Conservation (phyloP, 495 filamentous ascomycete species). For the Rhizodiscina lignyota region DNA sequence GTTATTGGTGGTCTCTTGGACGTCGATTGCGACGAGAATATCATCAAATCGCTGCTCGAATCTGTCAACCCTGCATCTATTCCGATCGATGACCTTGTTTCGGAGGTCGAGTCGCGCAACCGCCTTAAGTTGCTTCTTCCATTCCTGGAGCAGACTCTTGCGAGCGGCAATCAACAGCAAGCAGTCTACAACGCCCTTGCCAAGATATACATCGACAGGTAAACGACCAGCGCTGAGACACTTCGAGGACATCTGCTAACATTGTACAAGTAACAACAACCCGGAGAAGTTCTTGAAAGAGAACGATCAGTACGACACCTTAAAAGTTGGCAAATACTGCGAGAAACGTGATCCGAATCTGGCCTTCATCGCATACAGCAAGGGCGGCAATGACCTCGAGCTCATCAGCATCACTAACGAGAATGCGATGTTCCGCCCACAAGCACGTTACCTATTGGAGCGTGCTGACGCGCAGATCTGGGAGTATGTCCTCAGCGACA, state of each 20-base stretch:
- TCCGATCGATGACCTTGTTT: slow-evolving; percentile 90
- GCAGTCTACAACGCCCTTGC: slow-evolving; percentile 96
- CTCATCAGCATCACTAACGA: slow-evolving; percentile 97
- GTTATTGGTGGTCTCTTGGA: slow-evolving; percentile 93
- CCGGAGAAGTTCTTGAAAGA: slow-evolving; percentile 97
- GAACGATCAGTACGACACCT: slow-evolving; percentile 90
- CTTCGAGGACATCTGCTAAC: too few species aligned
- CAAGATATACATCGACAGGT: slow-evolving; percentile 99
- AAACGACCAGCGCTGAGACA: too few species aligned
- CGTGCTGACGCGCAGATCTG: slow-evolving; percentile 82
- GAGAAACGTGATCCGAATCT: slow-evolving; percentile 97
- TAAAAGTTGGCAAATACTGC: slow-evolving; percentile 93
- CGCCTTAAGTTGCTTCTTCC: slow-evolving; percentile 89
- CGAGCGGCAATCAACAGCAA: slow-evolving; percentile 87
- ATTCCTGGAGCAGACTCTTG: slow-evolving; percentile 87
- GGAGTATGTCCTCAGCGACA: slow-evolving; percentile 83
- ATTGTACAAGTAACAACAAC: slow-evolving; percentile 97
- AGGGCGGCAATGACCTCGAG: slow-evolving; percentile 95
- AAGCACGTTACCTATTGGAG: slow-evolving; percentile 88
- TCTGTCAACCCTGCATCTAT: slow-evolving; percentile 75
- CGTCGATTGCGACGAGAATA: slow-evolving; percentile 89
- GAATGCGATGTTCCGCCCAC: slow-evolving; percentile 96
- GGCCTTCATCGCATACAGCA: slow-evolving; percentile 86
- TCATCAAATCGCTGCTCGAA: slow-evolving; percentile 84
- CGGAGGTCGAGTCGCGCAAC: slow-evolving; percentile 88